Base-by-base conservation (phyloP, 2,329 filamentous ascomycete genomes). In the Aspergillus candidus region DNA sequence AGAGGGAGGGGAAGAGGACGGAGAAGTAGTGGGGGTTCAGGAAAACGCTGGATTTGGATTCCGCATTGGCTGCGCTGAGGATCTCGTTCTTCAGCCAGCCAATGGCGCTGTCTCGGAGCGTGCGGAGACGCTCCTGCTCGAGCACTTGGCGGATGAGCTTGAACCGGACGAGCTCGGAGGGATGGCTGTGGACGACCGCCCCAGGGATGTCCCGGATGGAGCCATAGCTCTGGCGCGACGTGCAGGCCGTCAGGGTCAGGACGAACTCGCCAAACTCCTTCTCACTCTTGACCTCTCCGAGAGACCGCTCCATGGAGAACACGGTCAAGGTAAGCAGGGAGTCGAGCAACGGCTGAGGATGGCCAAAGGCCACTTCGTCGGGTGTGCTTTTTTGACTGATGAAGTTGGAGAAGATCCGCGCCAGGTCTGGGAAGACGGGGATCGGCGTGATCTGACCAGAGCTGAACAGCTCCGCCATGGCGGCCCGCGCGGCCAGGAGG, bases 81-180 rank as follows among this genome's bases (percentile, higher is more conserved):
- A 78, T 75, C 55, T 81, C 79, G 33, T 77, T 70, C 55, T 80
- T 82, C 30, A 82, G 64, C 79, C 79, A 82, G 30, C 74, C 72
- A 4, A 82, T 72, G 3, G 78, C 78, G 34, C 72, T 74, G 31
- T 77, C 75, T 53, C 77, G 78, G 32, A 78, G 70, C 12, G 76
- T 75, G 36, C 74, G 70, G 46, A 77, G 73, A 0, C 70, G 69
- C 13, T 75, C 75, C 39, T 79, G 69, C 49, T 78, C 73, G 3
- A 81, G 64, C 3, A 77, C 75, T 35, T 74, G 73, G 4, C 72
- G 69, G 41, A 80, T 77, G 50, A 80, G 72, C 4, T 73, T 73
- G 29, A 78, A 67, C 3, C 77, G 72, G 1, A 72, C 70, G 6
- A 69, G 55, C 22, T 74, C 69, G 8, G 75, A 74, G 4, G 77